Conservation (phyloP, 2,329 filamentous ascomycete species). For the Camptophora hylomeconis region DNA sequence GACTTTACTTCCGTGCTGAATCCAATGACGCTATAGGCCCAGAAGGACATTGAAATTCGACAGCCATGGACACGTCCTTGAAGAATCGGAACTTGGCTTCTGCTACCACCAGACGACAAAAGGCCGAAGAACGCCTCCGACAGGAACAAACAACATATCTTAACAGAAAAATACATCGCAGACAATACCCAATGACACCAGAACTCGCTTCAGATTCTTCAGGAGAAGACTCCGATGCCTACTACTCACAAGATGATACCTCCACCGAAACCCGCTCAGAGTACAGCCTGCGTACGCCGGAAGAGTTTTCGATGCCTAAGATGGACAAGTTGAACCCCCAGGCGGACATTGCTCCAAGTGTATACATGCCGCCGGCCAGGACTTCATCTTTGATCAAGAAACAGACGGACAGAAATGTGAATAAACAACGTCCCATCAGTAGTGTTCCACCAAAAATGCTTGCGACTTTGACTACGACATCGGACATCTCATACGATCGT, state of each 20-base stretch:
- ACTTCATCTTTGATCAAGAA: too few species aligned
- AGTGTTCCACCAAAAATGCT: not conserved
- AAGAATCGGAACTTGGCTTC: conserved; percentile 3
- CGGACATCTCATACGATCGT: conserved; percentile 4
- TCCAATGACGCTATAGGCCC: not conserved
- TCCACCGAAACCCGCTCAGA: conserved; percentile 4
- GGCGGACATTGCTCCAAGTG: not conserved
- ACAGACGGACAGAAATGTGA: not conserved
- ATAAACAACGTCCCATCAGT: not conserved
- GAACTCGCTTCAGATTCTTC: conserved; percentile 1
- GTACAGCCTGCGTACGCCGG: conserved; percentile 2
- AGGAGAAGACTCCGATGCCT: conserved; percentile 2
- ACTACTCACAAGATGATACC: conserved; percentile 4
- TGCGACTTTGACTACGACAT: conserved; percentile 1
- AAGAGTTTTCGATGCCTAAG: conserved; percentile 1
- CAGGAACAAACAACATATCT: conserved; percentile 4
- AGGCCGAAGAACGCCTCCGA: conserved; percentile 2
- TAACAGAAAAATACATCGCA: conserved; percentile 1
- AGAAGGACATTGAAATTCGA: too few species aligned
- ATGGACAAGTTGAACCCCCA: not conserved
- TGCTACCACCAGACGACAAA: conserved; percentile 3
- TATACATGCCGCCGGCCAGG: too few species aligned
- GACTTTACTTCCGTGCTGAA: too few species aligned
- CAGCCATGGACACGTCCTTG: conserved; percentile 2
- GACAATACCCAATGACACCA: conserved; percentile 1